Evolutionary conservation across 2,329 filamentous ascomycete genomes (phyloP), one percentile per base, ranked within the genome.

Genomic region (Lasiodiplodia sp.): DNA sequence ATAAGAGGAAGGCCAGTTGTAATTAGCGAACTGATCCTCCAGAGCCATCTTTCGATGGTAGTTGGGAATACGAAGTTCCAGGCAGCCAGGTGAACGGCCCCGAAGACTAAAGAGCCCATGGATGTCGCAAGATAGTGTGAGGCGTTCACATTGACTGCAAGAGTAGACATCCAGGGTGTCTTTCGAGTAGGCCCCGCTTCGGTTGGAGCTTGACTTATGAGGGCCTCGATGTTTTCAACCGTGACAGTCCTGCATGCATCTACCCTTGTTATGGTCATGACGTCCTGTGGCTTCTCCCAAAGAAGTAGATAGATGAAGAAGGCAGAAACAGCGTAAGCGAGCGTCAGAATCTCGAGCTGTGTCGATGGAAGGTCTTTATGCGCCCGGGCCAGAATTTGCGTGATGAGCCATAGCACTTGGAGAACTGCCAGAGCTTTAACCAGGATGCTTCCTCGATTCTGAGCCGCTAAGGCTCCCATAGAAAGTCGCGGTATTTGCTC

Each of bases 161-260:
- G n/a, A n/a, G 28, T n/a, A 0, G 25, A 8, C 25, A 56, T 23
- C 53, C 53, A 57, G 12, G 31, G 16, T n/a, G 18, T 37, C 21
- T 11, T 23, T 3, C 31, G 18, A 16, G 2, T n/a, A 7, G 14
- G 14, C 16, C 0, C 4, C 0, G 0, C 21, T 2, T 37, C 4
- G n/a, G 5, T 8, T 7, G 53, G 18, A 34, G 7, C 11, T 12
- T 18, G 11, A 0, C 7, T 3, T 3, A 18, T 6, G 16, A 55
- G 12, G 7, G 0, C 0, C 3, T 10, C 1, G 1, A 34, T 31
- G 2, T 37, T 5, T 25, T 31, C 8, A 21, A 2, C 6, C 4
- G 28, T 56, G 25, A 18, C 44, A 6, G 21, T 11, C 6, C 4
- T n/a, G 18, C n/a, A n/a, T 11, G 28, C 52, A 12, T 21, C 28